These are phyloP conservation scores for Didymella pomorum DNA, from an alignment of 2,329 filamentous ascomycete species.

Conservation along the genomic window DNA sequence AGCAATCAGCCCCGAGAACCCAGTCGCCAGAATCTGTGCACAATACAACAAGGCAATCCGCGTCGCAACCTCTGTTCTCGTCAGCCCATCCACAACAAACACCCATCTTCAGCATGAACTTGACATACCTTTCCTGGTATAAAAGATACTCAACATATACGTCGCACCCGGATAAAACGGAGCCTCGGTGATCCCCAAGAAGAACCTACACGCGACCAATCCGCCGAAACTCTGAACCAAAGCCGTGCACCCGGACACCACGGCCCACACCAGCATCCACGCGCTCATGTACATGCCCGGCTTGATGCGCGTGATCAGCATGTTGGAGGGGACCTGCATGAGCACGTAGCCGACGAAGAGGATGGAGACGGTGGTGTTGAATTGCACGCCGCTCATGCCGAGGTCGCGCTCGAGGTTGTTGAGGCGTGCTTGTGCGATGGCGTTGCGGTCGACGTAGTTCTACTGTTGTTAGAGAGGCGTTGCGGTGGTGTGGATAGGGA, in stretches of 20 bases:
- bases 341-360: constrained; percentile 60
- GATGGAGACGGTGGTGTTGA: constrained; percentile 24
- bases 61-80: constrained; percentile 43
- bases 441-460: constrained; percentile 64
- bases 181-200: constrained; percentile 40
- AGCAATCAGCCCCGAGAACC: constrained; percentile 56
- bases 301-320: constrained; percentile 50
- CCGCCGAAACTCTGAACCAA: constrained; percentile 45
- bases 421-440: constrained; percentile 70
- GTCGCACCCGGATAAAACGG: constrained; percentile 68
- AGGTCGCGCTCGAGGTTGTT: constrained; percentile 67
- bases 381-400: constrained; percentile 37
- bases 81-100: constrained; percentile 17
- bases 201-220: constrained; percentile 43
- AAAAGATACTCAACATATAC: constrained; percentile 70
- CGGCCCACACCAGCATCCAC: constrained; percentile 50
- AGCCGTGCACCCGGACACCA: constrained; percentile 47
- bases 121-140: constrained; percentile 60
- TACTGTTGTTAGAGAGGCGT: neutral
- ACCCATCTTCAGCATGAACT: constrained; percentile 40
- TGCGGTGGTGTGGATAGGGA: neutral
- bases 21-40: constrained; percentile 52
- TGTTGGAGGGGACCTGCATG: constrained; percentile 53
- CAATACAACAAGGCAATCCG: constrained; percentile 51
- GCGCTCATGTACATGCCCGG: constrained; percentile 44